Conservation (phyloP, 495 filamentous ascomycete species). For the Aspergillus ostianus region DNA sequence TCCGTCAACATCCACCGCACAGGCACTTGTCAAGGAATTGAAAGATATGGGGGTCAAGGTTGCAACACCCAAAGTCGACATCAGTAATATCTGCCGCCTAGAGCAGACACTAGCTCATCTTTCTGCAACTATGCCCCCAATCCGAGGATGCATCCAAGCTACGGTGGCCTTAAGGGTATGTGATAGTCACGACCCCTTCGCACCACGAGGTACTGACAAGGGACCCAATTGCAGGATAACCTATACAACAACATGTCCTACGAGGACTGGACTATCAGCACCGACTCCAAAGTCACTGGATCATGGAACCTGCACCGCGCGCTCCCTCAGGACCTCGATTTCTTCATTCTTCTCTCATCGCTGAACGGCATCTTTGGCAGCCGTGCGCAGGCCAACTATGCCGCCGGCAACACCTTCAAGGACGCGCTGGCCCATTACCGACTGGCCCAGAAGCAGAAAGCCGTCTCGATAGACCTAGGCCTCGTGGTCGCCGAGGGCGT, state of each 20-base stretch:
- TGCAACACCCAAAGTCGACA: conserved; percentile 37
- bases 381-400: conserved; percentile 16
- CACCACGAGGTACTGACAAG: not conserved
- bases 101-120: conserved; percentile 9
- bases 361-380: conserved; percentile 27
- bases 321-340: conserved; percentile 26
- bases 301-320: conserved; percentile 31
- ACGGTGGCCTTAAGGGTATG: conserved; percentile 2
- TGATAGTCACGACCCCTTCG: not conserved
- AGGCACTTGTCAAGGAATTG: conserved; percentile 12
- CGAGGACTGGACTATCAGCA: conserved; percentile 25
- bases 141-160: conserved; percentile 7
- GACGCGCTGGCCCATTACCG: too few species aligned
- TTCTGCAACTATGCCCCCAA: not conserved
- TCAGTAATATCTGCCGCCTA: conserved; percentile 29
- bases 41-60: conserved; percentile 17
- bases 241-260: conserved; percentile 40
- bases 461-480: too few species aligned
- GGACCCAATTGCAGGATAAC: conserved; percentile 21
- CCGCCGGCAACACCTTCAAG: too few species aligned
- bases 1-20: not conserved
- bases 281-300: conserved; percentile 25
- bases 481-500: too few species aligned
- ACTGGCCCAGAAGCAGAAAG: too few species aligned
- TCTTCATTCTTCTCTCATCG: conserved; percentile 37